A percentile compares a stretch with the other conserved stretches of the same genome.
These are phyloP conservation scores for Gardenia jasminoides DNA, from an alignment of 257 asterid species.

Conservation along the genomic window DNA sequence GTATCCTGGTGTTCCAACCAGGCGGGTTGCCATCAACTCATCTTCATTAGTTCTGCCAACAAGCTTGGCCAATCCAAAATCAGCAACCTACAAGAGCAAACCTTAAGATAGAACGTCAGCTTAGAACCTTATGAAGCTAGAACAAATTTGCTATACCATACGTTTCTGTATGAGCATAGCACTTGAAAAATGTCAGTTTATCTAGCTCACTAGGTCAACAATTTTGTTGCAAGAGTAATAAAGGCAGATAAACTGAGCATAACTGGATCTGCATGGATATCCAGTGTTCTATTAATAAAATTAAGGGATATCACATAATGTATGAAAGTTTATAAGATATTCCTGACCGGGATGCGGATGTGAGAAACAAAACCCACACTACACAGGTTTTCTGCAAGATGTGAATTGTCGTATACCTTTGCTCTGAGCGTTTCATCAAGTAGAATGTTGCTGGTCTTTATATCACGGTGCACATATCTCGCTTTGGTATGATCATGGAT, in stretches of 20 bases:
- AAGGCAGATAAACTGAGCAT: neutral
- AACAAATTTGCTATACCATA: neutral
- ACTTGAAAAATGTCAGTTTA: neutral
- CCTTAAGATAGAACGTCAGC: slow-evolving; percentile 8
- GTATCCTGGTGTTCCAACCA: slow-evolving; percentile 92
- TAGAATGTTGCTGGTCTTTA: slow-evolving; percentile 74
- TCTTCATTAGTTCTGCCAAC: slow-evolving; percentile 67
- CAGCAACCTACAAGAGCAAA: slow-evolving; percentile 58
- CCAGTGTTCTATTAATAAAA: neutral
- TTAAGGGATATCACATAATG: too few relatives aligned
- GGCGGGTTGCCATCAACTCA: slow-evolving; percentile 63
- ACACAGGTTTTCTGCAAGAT: neutral
- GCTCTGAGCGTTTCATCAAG: slow-evolving; percentile 81
- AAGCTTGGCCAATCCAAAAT: slow-evolving; percentile 85
- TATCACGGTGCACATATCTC: slow-evolving; percentile 78
- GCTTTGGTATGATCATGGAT: slow-evolving; percentile 85
- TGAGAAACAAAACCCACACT: neutral
- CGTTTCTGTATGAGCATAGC: neutral
- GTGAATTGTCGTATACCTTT: slow-evolving; percentile 41
- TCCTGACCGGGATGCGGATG: too few relatives aligned
- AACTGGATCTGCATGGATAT: neutral
- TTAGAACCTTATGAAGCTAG: neutral
- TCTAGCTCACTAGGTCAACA: too few relatives aligned
- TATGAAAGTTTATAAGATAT: neutral
- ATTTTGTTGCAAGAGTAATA: neutral